Conservation (phyloP, 306 rosid species). For the Senna tora region DNA sequence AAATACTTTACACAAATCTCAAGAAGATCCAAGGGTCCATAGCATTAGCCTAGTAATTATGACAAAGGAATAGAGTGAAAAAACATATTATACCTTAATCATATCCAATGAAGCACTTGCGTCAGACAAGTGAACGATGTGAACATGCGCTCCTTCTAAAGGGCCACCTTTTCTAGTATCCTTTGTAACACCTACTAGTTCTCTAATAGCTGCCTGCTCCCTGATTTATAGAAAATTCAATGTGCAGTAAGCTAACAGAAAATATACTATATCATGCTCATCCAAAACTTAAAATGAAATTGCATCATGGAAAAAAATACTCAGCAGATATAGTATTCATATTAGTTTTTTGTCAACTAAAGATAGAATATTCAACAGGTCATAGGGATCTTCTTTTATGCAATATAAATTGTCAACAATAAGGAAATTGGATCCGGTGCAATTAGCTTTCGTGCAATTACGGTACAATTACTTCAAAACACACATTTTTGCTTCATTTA, state of each 20-base stretch:
- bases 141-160: conserved; percentile 94
- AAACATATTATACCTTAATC: conserved; percentile 64
- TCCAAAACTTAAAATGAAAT: conserved; percentile 19
- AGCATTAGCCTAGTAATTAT: too few relatives aligned
- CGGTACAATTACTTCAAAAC: too few relatives aligned
- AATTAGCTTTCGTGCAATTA: too few relatives aligned
- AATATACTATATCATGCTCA: conserved; percentile 10
- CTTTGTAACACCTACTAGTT: conserved; percentile 73
- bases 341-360: neutral
- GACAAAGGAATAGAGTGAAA: neutral
- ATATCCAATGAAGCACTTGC: conserved; percentile 77
- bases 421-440: too few relatives aligned
- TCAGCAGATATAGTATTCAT: conserved; percentile 11
- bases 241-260: conserved; percentile 22
- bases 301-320: conserved; percentile 12
- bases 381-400: conserved; percentile 11
- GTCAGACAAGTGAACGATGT: conserved; percentile 93
- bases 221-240: conserved; percentile 46
- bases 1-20: too few relatives aligned
- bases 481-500: too few relatives aligned
- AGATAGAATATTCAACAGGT: conserved; percentile 21
- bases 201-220: conserved; percentile 88
- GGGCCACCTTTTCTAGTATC: conserved; percentile 74
- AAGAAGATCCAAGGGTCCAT: too few relatives aligned
- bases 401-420: conserved; percentile 7